These are phyloP conservation scores for Chlorella vulgaris DNA, from an alignment of 139 green algal genomes.

Conservation along the genomic window DNA sequence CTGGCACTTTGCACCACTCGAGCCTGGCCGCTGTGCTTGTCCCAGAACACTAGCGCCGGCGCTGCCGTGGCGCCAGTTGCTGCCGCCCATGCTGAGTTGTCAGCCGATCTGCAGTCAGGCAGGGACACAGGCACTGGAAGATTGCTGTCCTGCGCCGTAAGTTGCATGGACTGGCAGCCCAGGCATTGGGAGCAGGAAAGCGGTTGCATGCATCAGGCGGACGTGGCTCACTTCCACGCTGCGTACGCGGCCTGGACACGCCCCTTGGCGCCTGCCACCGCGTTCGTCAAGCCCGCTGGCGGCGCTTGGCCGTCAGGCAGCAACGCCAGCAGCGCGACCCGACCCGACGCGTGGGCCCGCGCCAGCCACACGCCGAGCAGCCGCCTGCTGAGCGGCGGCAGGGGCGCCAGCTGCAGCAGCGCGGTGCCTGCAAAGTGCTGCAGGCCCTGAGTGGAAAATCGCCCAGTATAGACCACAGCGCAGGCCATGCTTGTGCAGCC, in stretches of 20 bases:
- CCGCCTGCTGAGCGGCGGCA: not conserved
- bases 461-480: not conserved
- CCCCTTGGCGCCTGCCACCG: not conserved
- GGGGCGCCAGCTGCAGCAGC: constrained; percentile 13
- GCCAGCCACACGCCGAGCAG: not conserved
- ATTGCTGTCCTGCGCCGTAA: too few species aligned
- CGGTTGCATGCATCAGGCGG: not conserved
- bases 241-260: not conserved
- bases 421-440: not conserved
- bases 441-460: not conserved
- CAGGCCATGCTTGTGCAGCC: constrained; percentile 13
- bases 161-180: too few species aligned
- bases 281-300: not conserved
- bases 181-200: too few species aligned
- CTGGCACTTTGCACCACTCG: not conserved
- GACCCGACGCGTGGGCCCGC: not conserved
- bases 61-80: not conserved
- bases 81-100: not conserved
- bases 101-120: not conserved
- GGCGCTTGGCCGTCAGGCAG: not conserved
- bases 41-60: not conserved
- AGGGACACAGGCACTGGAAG: too few species aligned
- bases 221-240: constrained; percentile 5
- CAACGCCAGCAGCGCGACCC: constrained; percentile 16
- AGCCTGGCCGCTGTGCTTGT: not conserved